A percentile compares a stretch with the other conserved stretches of the same genome.
Evolutionary conservation across 345 rosid genomes (phyloP).

Genomic region (Arabidopsis arenosa): DNA sequence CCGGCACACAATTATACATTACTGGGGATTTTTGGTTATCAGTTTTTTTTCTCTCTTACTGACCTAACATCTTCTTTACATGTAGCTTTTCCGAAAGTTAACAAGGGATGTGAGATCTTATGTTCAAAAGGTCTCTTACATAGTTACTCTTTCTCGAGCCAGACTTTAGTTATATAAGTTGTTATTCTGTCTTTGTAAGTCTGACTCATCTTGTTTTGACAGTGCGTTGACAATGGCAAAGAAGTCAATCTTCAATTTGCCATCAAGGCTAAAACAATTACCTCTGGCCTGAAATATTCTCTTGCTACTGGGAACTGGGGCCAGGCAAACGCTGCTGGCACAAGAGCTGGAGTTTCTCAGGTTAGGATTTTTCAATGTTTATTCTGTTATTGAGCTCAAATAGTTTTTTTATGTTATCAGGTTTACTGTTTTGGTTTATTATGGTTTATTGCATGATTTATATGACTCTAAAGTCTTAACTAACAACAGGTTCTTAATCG

Average conservation of each 20-base stretch:
- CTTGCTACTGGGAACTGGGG: slow-evolving; percentile 99
- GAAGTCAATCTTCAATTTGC: slow-evolving; percentile 97
- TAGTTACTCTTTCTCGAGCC: slow-evolving; percentile 17
- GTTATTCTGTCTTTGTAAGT: slow-evolving; percentile 32
- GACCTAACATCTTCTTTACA: slow-evolving; percentile 19
- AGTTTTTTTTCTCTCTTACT: slow-evolving; percentile 7
- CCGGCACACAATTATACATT: slow-evolving; percentile 7
- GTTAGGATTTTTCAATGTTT: slow-evolving; percentile 46
- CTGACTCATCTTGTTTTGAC: slow-evolving; percentile 34
- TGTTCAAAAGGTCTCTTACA: slow-evolving; percentile 85
- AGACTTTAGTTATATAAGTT: slow-evolving; percentile 14
- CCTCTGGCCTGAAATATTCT: slow-evolving; percentile 96
- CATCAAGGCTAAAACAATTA: slow-evolving; percentile 96
- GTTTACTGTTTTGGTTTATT: slow-evolving; percentile 14
- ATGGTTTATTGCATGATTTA: slow-evolving; percentile 5
- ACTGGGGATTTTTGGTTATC: background rate
- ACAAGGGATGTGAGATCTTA: slow-evolving; percentile 93
- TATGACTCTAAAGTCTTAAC: slow-evolving; percentile 24
- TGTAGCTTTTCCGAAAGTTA: slow-evolving; percentile 94
- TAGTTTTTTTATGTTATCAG: slow-evolving; percentile 18
- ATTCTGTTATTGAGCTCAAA: background rate
- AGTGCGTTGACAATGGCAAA: slow-evolving; percentile 98
- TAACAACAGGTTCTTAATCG: slow-evolving; percentile 82
- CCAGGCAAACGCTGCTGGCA: slow-evolving; percentile 99
- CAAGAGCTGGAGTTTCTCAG: slow-evolving; percentile 99